These are phyloP conservation scores for Huntiella moniliformis DNA, from an alignment of 2,329 filamentous ascomycete species.

Conservation along the genomic window DNA sequence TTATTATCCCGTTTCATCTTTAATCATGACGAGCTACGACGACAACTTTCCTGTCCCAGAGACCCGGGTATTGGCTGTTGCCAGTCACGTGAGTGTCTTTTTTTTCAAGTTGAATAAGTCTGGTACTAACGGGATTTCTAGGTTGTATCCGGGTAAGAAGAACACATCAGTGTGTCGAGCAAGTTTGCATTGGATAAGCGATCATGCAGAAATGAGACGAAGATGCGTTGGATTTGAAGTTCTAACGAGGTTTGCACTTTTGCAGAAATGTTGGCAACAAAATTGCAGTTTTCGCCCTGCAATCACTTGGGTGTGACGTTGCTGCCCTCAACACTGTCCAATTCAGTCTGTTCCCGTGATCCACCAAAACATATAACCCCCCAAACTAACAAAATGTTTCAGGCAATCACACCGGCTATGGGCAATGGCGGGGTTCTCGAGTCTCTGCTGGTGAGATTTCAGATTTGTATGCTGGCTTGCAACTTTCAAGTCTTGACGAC, in stretches of 20 bases:
- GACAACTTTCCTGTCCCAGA: constrained; percentile 25
- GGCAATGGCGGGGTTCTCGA: constrained; percentile 68
- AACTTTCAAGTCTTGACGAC: constrained; percentile 64
- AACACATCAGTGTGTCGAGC: too few relatives aligned
- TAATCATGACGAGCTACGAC: not conserved
- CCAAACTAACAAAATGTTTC: constrained; percentile 9
- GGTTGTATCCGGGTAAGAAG: constrained; percentile 26
- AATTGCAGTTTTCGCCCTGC: constrained; percentile 88
- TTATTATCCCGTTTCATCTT: too few relatives aligned
- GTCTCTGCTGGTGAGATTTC: constrained; percentile 66
- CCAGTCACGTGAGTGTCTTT: constrained; percentile 68
- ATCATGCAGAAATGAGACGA: constrained; percentile 37
- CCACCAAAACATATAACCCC: not conserved
- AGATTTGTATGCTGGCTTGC: constrained; percentile 68
- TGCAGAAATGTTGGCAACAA: constrained; percentile 82
- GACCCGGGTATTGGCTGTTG: constrained; percentile 62
- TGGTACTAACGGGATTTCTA: constrained; percentile 13
- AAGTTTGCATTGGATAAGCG: not conserved
- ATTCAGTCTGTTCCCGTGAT: constrained; percentile 50
- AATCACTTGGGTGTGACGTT: constrained; percentile 83
- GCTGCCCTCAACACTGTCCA: constrained; percentile 90
- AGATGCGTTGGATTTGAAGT: too few relatives aligned
- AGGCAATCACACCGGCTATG: constrained; percentile 94
- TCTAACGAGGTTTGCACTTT: not conserved
- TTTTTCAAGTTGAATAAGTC: not conserved